Evolutionary conservation across 169 alveolate genomes (phyloP).

Genomic region (Plasmodium coatneyi): DNA sequence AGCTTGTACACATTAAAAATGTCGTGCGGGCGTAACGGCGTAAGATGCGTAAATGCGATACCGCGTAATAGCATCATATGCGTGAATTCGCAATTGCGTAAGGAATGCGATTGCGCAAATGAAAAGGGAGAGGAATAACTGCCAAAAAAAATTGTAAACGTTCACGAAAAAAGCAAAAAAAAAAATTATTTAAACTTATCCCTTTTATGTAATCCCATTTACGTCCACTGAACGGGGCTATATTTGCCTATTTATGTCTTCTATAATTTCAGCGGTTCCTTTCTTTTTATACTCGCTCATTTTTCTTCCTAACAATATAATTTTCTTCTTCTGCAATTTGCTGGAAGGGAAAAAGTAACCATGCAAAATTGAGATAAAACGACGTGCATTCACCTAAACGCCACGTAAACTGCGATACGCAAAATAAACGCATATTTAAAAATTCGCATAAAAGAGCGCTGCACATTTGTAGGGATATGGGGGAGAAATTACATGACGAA

Average conservation of each 20-base stretch:
- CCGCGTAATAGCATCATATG: neutral
- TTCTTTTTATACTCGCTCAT: constrained; percentile 22
- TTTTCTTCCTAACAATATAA: constrained; percentile 57
- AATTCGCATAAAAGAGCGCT: neutral
- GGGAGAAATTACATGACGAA: neutral
- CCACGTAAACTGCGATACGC: neutral
- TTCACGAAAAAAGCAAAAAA: constrained; percentile 8
- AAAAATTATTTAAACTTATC: neutral
- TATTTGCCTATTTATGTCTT: constrained; percentile 33
- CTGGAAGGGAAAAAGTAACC: constrained; percentile 17
- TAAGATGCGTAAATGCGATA: neutral
- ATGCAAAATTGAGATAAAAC: neutral
- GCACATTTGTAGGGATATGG: neutral
- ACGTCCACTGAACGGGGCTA: neutral
- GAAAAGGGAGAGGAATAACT: neutral
- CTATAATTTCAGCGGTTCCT: constrained; percentile 36
- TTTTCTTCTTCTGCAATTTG: constrained; percentile 58
- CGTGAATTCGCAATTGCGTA: neutral
- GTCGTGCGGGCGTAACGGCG: neutral
- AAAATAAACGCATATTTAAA: neutral
- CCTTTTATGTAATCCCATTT: neutral
- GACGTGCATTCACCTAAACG: neutral
- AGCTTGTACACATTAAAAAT: neutral
- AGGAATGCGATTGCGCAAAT: neutral
- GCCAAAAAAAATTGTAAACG: neutral